phyloP scores from a whole-genome alignment of 2,329 filamentous ascomycete species.

The Stemphylium beticola region DNA sequence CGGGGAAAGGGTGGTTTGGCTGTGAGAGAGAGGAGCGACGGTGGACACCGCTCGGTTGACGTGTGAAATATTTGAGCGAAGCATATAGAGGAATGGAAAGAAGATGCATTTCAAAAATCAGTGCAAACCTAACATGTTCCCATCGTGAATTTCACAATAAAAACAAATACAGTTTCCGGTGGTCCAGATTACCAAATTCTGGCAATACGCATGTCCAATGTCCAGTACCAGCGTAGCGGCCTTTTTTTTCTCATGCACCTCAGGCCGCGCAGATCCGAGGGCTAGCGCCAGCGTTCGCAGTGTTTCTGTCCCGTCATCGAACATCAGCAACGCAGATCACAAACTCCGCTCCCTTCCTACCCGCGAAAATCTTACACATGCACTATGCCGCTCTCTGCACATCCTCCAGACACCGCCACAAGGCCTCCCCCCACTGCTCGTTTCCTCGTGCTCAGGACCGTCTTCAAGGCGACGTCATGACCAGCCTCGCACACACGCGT shows the following conservation, averaged over 20 bases:
- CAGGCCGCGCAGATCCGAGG: slow-evolving; percentile 4
- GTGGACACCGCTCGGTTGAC: background rate
- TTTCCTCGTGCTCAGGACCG: background rate
- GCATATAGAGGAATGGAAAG: slow-evolving; percentile 24
- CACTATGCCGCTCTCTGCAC: background rate
- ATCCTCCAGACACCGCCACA: slow-evolving; percentile 3
- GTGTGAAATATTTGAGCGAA: slow-evolving; percentile 13
- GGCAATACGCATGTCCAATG: background rate
- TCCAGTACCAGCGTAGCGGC: background rate
- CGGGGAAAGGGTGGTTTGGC: slow-evolving; percentile 3
- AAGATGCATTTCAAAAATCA: slow-evolving; percentile 8
- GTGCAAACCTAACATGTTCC: background rate
- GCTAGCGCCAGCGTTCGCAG: background rate
- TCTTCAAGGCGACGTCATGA: slow-evolving; percentile 6
- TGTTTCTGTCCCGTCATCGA: slow-evolving; percentile 1
- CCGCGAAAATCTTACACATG: background rate
- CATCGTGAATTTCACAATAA: background rate
- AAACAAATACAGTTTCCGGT: background rate
- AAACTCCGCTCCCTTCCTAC: slow-evolving; percentile 1
- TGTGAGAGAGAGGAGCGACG: background rate
- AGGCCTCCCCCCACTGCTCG: background rate
- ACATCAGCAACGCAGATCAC: slow-evolving; percentile 4
- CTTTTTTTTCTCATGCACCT: background rate
- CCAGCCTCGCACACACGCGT: slow-evolving; percentile 16
- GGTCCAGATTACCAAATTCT: background rate